phyloP scores from a whole-genome alignment of 257 asterid species.

The Lycium ferocissimum region DNA sequence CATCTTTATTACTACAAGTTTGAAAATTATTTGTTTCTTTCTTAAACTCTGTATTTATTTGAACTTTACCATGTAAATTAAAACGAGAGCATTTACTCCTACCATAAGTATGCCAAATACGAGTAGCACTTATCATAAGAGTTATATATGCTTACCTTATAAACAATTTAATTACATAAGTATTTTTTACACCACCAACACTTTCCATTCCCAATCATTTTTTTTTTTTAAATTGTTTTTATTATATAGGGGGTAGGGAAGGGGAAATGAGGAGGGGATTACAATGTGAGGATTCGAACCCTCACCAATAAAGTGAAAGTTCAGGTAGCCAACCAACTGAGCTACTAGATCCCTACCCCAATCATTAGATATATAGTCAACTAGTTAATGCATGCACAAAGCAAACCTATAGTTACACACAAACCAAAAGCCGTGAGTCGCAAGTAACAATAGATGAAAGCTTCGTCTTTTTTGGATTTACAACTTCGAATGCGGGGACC shows the following conservation, averaged over 20 bases:
- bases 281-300: no score
- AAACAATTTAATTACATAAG: no score
- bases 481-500: conserved; percentile 16
- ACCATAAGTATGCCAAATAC: neutral
- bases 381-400: neutral
- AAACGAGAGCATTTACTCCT: neutral
- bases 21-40: neutral
- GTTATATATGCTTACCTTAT: no score
- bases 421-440: conserved; percentile 26
- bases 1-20: neutral
- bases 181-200: no score
- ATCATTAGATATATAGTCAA: neutral
- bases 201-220: no score
- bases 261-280: no score
- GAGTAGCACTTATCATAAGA: neutral
- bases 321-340: no score
- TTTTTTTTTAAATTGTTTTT: no score
- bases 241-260: no score
- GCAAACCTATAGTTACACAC: conserved; percentile 18
- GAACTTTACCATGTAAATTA: neutral
- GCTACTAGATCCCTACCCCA: no score
- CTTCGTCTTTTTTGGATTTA: conserved; percentile 25
- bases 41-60: neutral
- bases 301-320: no score
- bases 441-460: neutral